Base-by-base conservation (phyloP, 306 rosid species). In the Lupinus albus region DNA sequence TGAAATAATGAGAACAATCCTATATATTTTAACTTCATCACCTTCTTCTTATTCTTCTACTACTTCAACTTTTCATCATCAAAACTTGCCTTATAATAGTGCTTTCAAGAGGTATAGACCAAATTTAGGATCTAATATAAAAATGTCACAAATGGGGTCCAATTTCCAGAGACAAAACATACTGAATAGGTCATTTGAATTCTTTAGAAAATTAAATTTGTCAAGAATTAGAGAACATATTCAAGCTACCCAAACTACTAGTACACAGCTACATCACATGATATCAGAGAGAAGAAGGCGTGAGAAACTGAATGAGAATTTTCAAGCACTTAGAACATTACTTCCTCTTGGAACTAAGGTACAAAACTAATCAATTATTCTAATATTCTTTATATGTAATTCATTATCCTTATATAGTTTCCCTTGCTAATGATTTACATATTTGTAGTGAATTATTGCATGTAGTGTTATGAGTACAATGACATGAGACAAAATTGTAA, bases 261-360 rank as follows among this genome's bases (percentile, higher is more conserved):
- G 68, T 14, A 78, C 86, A 0, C 95, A 87, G 73, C 73, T 87
- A 46, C 93, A 83, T 66, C 98, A 93, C 70, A 77, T 86, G 87
- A 86, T 93, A 49, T 83, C 89, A 0, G 98, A 93, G 70, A 80
- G 98, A 47, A 83, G 82, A 45, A 69, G 98, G 56, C 90, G 98
- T n/a, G 91, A 86, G 83, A 88, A 89, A 41, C 81, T 93, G 48
- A 93, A 88, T 32, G 88, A 88, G 50, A 89, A 88, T 78, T 93
- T 93, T 25, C 94, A 80, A 44, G 78, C 84, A 8, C 87, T 93
- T 77, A 71, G 86, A 78, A 46, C 95, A 8, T 64, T 88, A 4
- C 97, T 93, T 54, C 97, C 97, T 14, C 85, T 86, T 0, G 94
- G 86, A 81, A 89, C 97, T 13, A 93, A 93, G 95, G 98, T 92